Evolutionary conservation across 306 rosid species (phyloP).

Genomic region (Castanea mollissima): DNA sequence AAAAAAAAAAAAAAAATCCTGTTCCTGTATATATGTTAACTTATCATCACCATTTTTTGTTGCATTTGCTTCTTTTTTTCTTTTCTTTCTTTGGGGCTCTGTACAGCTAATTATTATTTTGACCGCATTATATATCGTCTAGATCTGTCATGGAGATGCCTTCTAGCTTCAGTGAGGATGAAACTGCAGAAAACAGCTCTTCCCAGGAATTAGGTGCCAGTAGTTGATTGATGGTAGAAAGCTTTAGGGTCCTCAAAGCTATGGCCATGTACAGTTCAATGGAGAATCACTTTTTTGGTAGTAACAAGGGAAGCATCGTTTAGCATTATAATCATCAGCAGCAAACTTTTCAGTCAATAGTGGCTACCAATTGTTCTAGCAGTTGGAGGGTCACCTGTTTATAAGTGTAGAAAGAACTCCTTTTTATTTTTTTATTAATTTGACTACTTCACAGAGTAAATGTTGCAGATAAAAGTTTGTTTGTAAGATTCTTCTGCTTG

Average conservation of each 20-base stretch:
- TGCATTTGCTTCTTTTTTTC: not conserved
- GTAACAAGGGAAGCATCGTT: slow-evolving; percentile 23
- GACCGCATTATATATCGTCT: slow-evolving; percentile 27
- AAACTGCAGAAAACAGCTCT: slow-evolving; percentile 80
- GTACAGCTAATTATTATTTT: slow-evolving; percentile 15
- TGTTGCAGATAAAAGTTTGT: not conserved
- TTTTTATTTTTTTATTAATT: not conserved
- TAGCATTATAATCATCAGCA: slow-evolving; percentile 2
- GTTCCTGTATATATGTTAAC: not conserved
- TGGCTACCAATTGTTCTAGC: slow-evolving; percentile 21
- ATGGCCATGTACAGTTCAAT: slow-evolving; percentile 49
- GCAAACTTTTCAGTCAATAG: slow-evolving; percentile 12
- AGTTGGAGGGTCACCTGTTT: slow-evolving; percentile 37
- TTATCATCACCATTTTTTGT: not conserved
- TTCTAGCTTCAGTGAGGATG: slow-evolving; percentile 83
- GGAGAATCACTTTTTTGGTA: slow-evolving; percentile 31
- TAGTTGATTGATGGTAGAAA: slow-evolving; percentile 23
- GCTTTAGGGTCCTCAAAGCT: slow-evolving; percentile 26
- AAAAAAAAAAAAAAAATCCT: too few relatives aligned
- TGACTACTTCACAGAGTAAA: not conserved
- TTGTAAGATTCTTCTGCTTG: slow-evolving; percentile 34
- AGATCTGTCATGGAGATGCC: slow-evolving; percentile 70
- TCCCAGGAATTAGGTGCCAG: slow-evolving; percentile 48
- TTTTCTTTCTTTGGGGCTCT: not conserved
- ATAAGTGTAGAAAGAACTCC: slow-evolving; percentile 36